Evolutionary conservation across 371 early-diverging fungal species (phyloP).

Genomic region (Dinochytrium kinnereticum): DNA sequence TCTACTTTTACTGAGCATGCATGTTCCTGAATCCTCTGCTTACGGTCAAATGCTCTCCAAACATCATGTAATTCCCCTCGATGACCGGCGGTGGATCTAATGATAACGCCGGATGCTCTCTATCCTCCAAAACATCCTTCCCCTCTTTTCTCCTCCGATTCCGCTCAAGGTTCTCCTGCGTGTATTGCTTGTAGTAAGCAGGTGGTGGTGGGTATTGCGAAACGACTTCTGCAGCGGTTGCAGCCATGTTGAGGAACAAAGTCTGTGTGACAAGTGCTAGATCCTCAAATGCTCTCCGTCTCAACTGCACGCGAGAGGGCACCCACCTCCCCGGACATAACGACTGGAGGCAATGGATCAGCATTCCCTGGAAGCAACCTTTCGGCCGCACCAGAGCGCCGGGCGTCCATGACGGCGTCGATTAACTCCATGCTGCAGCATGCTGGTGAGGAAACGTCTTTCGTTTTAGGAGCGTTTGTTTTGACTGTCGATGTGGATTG

Average conservation of each 20-base stretch:
- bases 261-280: neutral
- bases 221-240: neutral
- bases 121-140: neutral
- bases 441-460: neutral
- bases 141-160: neutral
- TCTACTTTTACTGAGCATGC: slow-evolving; percentile 30
- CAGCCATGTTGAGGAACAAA: neutral
- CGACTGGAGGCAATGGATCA: neutral
- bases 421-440: neutral
- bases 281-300: neutral
- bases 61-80: slow-evolving; percentile 66
- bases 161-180: slow-evolving; percentile 31
- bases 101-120: slow-evolving; percentile 45
- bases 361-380: neutral
- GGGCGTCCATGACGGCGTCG: neutral
- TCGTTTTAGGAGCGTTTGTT: no score
- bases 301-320: neutral
- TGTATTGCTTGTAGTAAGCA: slow-evolving; percentile 34
- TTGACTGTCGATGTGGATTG: neutral
- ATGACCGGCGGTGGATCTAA: slow-evolving; percentile 67
- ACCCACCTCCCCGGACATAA: neutral
- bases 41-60: slow-evolving; percentile 77
- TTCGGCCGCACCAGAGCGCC: no score
- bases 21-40: slow-evolving; percentile 3
- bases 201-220: slow-evolving; percentile 42